A percentile compares a stretch with the other conserved stretches of the same genome.
phyloP scores from a whole-genome alignment of 495 filamentous ascomycete genomes.

The Aspergillus bridgeri region DNA sequence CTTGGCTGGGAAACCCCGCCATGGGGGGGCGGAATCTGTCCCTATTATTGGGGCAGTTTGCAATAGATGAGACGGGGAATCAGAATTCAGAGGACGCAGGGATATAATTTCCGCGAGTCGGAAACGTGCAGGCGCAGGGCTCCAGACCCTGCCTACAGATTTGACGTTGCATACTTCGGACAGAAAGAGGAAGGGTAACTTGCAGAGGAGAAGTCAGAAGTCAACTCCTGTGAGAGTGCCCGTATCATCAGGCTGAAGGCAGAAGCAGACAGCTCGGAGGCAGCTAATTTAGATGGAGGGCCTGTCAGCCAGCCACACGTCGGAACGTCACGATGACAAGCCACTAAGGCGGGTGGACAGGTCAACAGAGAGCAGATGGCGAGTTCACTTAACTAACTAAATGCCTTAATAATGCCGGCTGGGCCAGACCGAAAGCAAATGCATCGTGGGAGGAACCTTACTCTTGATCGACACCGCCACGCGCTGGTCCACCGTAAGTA shows the following conservation, averaged over 20 bases:
- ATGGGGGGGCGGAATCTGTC: too few species aligned
- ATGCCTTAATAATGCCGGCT: constrained; percentile 7
- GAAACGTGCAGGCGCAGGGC: constrained; percentile 1
- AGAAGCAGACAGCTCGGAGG: too few species aligned
- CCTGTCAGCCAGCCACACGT: constrained; percentile 6
- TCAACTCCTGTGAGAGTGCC: too few species aligned
- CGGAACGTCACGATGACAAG: neutral
- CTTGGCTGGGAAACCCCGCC: neutral
- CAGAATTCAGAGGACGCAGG: neutral
- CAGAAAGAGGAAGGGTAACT: too few species aligned
- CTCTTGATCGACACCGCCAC: constrained; percentile 19
- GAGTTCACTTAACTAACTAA: too few species aligned
- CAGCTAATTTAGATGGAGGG: too few species aligned
- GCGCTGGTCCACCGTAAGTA: constrained; percentile 1
- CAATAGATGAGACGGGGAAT: neutral
- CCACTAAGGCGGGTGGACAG: neutral
- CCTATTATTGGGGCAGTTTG: neutral
- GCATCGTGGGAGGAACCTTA: constrained; percentile 16
- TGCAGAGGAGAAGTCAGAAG: too few species aligned
- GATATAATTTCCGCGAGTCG: neutral
- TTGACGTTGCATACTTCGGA: too few species aligned
- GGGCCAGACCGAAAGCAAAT: constrained; percentile 14
- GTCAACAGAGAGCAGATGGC: constrained; percentile 3
- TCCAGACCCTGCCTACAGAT: neutral
- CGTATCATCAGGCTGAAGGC: too few species aligned